Evolutionary conservation across 345 rosid species (phyloP).

Genomic region (Syzygium aqueum): DNA sequence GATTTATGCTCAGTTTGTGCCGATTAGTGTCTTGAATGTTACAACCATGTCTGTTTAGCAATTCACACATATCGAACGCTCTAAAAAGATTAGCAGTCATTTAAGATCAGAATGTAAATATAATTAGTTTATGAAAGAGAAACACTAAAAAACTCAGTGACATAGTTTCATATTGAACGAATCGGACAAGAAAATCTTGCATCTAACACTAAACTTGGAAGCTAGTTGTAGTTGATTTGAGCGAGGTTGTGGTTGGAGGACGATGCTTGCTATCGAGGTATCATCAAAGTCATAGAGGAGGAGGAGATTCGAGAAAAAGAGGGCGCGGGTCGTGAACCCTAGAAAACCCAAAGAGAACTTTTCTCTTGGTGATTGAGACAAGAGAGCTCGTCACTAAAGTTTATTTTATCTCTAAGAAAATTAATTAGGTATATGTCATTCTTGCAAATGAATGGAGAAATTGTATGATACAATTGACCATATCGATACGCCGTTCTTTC

Average conservation of each 20-base stretch:
- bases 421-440: not conserved
- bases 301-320: not conserved
- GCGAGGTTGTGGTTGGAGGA: not conserved
- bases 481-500: fast-evolving
- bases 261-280: not conserved
- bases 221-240: not conserved
- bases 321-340: not conserved
- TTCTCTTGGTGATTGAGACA: not conserved
- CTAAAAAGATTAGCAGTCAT: not conserved
- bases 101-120: not conserved
- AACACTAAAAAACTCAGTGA: not conserved
- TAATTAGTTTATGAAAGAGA: not conserved
- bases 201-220: not conserved
- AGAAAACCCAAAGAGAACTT: not conserved
- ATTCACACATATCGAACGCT: not conserved
- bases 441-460: not conserved
- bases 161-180: not conserved
- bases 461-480: not conserved
- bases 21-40: not conserved
- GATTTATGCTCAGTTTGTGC: not conserved
- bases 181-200: not conserved
- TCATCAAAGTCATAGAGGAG: not conserved
- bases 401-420: not conserved
- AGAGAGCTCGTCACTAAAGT: not conserved
- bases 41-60: not conserved